These are phyloP conservation scores for Phascolomyces articulosus DNA, from an alignment of 371 early-diverging fungal genomes.

Conservation along the genomic window DNA sequence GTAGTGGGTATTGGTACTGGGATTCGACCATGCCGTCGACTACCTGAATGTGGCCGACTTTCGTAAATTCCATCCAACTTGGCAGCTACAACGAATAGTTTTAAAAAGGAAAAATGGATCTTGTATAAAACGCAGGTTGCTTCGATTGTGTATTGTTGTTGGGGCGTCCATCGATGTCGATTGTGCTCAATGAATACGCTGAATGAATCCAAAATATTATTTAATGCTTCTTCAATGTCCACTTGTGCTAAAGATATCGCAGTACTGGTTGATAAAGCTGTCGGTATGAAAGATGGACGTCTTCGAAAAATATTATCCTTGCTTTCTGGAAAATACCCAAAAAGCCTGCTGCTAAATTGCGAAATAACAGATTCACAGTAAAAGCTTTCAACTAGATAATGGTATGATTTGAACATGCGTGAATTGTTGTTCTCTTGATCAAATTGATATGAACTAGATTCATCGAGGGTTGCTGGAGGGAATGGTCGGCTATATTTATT, in stretches of 20 bases:
- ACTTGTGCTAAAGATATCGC: neutral
- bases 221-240: constrained; percentile 12
- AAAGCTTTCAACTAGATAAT: constrained; percentile 36
- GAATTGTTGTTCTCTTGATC: constrained; percentile 30
- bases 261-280: neutral
- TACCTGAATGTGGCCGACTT: neutral
- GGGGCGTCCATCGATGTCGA: constrained; percentile 35
- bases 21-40: neutral
- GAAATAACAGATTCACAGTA: constrained; percentile 26
- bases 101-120: constrained; percentile 29
- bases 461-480: constrained; percentile 25
- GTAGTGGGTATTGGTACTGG: neutral
- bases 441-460: constrained; percentile 29
- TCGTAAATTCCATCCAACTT: neutral
- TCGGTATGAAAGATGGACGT: neutral
- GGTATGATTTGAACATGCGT: constrained; percentile 21
- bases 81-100: neutral
- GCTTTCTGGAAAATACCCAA: constrained; percentile 25
- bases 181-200: constrained; percentile 47
- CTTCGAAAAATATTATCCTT: constrained; percentile 28
- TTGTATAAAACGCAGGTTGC: constrained; percentile 22
- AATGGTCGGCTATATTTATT: constrained; percentile 9
- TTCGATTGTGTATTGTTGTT: constrained; percentile 28
- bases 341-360: constrained; percentile 22
- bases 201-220: constrained; percentile 23